Evolutionary conservation across 2,329 filamentous ascomycete genomes (phyloP).

Genomic region (Pseudogymnoascus sp.): DNA sequence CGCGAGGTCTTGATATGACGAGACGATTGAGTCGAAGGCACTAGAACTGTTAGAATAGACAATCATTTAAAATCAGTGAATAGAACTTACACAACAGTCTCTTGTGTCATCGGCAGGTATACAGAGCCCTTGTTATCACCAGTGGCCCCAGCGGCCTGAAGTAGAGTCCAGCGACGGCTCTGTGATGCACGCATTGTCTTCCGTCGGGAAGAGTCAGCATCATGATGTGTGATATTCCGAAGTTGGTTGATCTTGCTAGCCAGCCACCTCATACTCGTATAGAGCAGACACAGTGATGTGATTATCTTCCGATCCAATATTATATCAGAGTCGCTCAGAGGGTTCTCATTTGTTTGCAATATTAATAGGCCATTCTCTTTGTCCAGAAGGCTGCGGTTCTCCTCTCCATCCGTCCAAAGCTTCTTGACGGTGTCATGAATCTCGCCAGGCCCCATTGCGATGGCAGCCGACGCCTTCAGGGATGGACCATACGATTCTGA

Average conservation of each 20-base stretch:
- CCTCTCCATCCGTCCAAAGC: slow-evolving; percentile 53
- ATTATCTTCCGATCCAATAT: slow-evolving; percentile 86
- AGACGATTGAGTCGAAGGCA: slow-evolving; percentile 79
- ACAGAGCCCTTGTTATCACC: slow-evolving; percentile 58
- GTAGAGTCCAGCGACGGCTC: slow-evolving; percentile 74
- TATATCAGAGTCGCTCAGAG: slow-evolving; percentile 70
- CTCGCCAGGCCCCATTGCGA: slow-evolving; percentile 63
- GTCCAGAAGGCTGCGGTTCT: slow-evolving; percentile 51
- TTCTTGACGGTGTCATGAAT: slow-evolving; percentile 63
- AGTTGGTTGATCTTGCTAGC: slow-evolving; percentile 74
- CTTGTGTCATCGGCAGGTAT: slow-evolving; percentile 79
- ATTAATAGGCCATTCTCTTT: slow-evolving; percentile 55
- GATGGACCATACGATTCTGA: slow-evolving; percentile 41
- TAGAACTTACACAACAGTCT: slow-evolving; percentile 65
- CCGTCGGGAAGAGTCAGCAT: slow-evolving; percentile 55
- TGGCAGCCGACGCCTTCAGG: slow-evolving; percentile 64
- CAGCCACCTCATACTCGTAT: slow-evolving; percentile 98
- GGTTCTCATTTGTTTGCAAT: slow-evolving; percentile 49
- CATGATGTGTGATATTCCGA: slow-evolving; percentile 70
- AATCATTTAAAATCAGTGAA: slow-evolving; percentile 1
- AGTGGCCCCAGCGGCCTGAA: slow-evolving; percentile 55
- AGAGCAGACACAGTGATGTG: slow-evolving; percentile 75
- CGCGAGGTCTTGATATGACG: slow-evolving; percentile 75
- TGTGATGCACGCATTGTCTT: slow-evolving; percentile 23
- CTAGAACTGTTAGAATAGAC: slow-evolving; percentile 32